Base-by-base conservation (phyloP, 495 filamentous ascomycete species). In the Tetracladium setigerum region DNA sequence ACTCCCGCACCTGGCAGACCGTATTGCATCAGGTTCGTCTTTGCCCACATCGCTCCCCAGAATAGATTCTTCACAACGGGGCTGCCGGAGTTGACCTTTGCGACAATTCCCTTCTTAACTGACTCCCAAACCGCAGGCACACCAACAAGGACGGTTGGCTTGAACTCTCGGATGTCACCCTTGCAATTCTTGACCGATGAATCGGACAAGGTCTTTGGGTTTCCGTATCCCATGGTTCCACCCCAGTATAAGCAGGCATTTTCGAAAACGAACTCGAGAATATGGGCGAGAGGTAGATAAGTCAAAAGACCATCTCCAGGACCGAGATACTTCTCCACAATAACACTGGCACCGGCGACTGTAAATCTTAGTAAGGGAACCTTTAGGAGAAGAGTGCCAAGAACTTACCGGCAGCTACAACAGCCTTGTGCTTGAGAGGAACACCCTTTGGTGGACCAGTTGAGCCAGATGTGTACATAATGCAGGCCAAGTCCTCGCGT, bases 401-500 rank as follows among this genome's bases (percentile, higher is more conserved):
- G 18, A 15, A 70, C 82, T 67, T 73, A 87, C 86, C 81, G 41
- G 91, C 84, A 54, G 87, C 91, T 57, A 98, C 73, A 15, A 98
- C 87, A 58, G 89, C 86, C 45, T 70, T 84, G 64, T 98, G 92
- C 57, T 82, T 92, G 54, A 98, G 66, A 27, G 89, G 81, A 22
- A 98, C 92, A 66, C 92, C 92, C 75, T 97, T 98, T 31, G 92
- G 92, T 0, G 89, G 79, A 41, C 92, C 92, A 4, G 92, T 98
- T n/a, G 91, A 95, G 36, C 92, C 92, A 27, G 92, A 97, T 2
- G 92, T 98, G 72, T 97, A 98, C 92, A 98, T 98, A 65, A 98
- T 95, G 63, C 92, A 95, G 75, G 86, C 92, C 11, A 98, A 78
- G 62, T 95, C 91, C 41, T 95, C 87, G 2, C 87, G 76, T 19